A percentile compares a stretch with the other conserved stretches of the same genome.
Evolutionary conservation across 78 protist species (phyloP).

Genomic region (Anaeramoeba flamelloides): DNA sequence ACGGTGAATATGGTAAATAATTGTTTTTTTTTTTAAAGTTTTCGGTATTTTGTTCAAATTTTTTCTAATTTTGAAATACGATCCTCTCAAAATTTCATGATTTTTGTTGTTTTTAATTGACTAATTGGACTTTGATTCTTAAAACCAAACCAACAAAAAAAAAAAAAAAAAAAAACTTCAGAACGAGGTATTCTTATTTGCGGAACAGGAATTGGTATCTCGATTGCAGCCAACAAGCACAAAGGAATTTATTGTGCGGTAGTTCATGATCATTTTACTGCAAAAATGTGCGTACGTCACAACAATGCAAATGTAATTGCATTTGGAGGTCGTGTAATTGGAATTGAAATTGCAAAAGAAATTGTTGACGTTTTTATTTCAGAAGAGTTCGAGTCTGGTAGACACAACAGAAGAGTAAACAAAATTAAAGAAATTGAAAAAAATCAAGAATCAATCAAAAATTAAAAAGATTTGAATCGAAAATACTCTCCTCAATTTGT

Average conservation of each 20-base stretch:
- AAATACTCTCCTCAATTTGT: no score
- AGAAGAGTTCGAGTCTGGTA: conserved; percentile 31
- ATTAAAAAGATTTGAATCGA: no score
- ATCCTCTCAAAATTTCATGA: neutral
- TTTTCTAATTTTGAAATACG: neutral
- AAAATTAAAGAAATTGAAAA: neutral
- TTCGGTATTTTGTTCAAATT: neutral
- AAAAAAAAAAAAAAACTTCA: neutral
- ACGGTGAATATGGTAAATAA: neutral
- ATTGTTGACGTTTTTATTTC: conserved; percentile 22
- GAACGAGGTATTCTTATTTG: conserved; percentile 39
- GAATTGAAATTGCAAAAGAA: conserved; percentile 28
- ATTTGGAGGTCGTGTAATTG: conserved; percentile 38
- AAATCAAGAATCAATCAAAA: neutral
- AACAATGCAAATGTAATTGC: conserved; percentile 43
- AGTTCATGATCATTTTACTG: conserved; percentile 37
- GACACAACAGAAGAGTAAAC: neutral
- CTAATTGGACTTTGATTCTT: no score
- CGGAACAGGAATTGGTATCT: conserved; percentile 51
- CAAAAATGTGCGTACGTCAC: conserved; percentile 29
- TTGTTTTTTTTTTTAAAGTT: neutral
- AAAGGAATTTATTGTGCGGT: conserved; percentile 41
- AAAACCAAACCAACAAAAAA: neutral
- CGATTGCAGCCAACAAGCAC: conserved; percentile 51
- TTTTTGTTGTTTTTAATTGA: no score